phyloP scores from a whole-genome alignment of 164 flowering plant species.

The Pachysandra terminalis region DNA sequence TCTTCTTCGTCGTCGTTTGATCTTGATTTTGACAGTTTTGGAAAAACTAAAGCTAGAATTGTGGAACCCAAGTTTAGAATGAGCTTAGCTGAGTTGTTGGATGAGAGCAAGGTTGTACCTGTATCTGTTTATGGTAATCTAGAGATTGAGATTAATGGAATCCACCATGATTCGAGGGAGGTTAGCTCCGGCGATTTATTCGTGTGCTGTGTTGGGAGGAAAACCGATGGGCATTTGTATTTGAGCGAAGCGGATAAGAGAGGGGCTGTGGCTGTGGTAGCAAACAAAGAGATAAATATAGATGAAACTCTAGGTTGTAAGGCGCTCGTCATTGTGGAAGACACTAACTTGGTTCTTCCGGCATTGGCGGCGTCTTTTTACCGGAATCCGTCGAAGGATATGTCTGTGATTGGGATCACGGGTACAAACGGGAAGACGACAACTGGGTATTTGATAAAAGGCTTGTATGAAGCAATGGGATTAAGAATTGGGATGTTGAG shows the following conservation, averaged over 20 bases:
- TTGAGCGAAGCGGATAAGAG: slow-evolving; percentile 93
- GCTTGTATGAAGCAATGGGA: slow-evolving; percentile 92
- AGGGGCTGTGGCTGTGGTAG: slow-evolving; percentile 97
- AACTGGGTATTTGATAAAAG: slow-evolving; percentile 66
- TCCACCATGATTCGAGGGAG: slow-evolving; percentile 84
- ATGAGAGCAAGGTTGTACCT: slow-evolving; percentile 91
- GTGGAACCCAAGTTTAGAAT: slow-evolving; percentile 85
- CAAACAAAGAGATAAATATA: slow-evolving; percentile 84
- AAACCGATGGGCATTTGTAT: slow-evolving; percentile 79
- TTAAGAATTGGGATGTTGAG: slow-evolving; percentile 89
- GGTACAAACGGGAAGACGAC: slow-evolving; percentile 93
- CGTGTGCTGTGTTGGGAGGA: slow-evolving; percentile 81
- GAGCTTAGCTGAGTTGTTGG: slow-evolving; percentile 87
- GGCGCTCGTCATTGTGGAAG: slow-evolving; percentile 93
- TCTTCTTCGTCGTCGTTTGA: slow-evolving; percentile 45
- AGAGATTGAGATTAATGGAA: slow-evolving; percentile 81
- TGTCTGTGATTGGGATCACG: slow-evolving; percentile 89
- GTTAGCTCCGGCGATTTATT: slow-evolving; percentile 84
- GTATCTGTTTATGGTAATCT: slow-evolving; percentile 76
- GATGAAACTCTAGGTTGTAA: slow-evolving; percentile 85
- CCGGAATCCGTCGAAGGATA: slow-evolving; percentile 62
- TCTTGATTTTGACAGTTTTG: slow-evolving; percentile 67
- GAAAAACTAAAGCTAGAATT: slow-evolving; percentile 53
- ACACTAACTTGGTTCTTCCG: slow-evolving; percentile 70
- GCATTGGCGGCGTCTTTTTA: slow-evolving; percentile 80